Evolutionary conservation across 441 rosid genomes (phyloP).

Genomic region (Corymbia calophylla): DNA sequence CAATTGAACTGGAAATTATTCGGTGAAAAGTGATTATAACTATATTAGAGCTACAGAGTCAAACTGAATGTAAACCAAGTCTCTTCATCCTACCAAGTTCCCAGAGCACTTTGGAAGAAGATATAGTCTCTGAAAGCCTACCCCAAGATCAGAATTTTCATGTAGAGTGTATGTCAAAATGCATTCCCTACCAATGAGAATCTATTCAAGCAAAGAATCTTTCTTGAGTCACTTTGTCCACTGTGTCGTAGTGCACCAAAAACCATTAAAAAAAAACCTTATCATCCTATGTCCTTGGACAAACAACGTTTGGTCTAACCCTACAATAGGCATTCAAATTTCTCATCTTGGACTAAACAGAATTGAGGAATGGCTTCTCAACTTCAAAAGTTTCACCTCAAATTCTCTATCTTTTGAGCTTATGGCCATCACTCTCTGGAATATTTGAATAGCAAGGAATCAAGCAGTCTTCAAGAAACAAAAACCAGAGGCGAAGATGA

Average conservation of each 20-base stretch:
- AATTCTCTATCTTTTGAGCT: neutral
- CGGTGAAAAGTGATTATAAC: neutral
- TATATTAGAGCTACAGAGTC: neutral
- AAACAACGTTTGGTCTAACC: neutral
- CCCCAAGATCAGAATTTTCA: neutral
- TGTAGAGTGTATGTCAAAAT: neutral
- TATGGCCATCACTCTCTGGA: neutral
- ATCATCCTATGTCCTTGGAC: neutral
- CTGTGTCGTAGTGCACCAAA: neutral
- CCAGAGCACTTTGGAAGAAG: neutral
- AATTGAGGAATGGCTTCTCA: neutral
- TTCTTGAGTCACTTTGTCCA: neutral
- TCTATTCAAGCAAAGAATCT: neutral
- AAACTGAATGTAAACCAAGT: neutral
- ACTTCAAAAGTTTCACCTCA: neutral
- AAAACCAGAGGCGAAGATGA: neutral
- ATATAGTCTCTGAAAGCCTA: neutral
- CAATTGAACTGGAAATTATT: neutral
- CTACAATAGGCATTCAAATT: neutral
- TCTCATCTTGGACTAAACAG: neutral
- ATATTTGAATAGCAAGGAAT: neutral
- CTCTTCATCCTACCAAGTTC: neutral
- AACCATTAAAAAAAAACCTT: neutral
- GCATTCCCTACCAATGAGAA: neutral
- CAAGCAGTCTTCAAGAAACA: neutral